Conservation (phyloP, 2,329 filamentous ascomycete species). For the Sporothrix schenckii region DNA sequence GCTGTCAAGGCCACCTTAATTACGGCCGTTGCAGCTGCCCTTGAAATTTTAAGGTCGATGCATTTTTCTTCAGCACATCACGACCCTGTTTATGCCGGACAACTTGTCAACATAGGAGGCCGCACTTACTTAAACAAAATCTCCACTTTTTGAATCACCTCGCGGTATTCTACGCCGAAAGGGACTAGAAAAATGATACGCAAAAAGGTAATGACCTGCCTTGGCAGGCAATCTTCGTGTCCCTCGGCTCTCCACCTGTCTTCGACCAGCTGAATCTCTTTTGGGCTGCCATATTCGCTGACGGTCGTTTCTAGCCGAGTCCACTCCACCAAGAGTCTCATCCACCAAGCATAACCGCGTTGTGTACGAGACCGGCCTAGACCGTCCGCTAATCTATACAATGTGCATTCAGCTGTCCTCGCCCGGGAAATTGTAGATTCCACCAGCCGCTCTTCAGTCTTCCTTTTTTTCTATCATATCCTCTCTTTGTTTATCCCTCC, state of each 20-base stretch:
- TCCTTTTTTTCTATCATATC: background rate
- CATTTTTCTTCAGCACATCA: background rate
- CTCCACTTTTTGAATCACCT: background rate
- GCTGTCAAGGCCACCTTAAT: too few species aligned
- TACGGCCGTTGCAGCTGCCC: background rate
- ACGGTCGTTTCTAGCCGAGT: too few species aligned
- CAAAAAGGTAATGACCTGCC: background rate
- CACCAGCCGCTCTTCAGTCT: background rate
- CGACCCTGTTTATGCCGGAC: background rate
- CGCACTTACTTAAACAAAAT: background rate
- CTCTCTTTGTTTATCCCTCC: background rate
- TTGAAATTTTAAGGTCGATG: background rate
- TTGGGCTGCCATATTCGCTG: background rate
- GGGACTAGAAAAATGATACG: background rate
- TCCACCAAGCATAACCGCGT: background rate
- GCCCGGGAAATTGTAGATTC: background rate
- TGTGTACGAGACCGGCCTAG: too few species aligned
- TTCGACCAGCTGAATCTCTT: background rate
- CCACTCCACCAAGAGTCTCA: background rate
- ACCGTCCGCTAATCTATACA: too few species aligned
- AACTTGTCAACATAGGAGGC: background rate
- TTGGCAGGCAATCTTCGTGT: background rate
- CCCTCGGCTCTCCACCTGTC: background rate
- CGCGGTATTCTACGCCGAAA: background rate
- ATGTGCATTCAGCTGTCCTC: background rate